phyloP scores from a whole-genome alignment of 345 rosid genomes.

The Anacardium occidentale region DNA sequence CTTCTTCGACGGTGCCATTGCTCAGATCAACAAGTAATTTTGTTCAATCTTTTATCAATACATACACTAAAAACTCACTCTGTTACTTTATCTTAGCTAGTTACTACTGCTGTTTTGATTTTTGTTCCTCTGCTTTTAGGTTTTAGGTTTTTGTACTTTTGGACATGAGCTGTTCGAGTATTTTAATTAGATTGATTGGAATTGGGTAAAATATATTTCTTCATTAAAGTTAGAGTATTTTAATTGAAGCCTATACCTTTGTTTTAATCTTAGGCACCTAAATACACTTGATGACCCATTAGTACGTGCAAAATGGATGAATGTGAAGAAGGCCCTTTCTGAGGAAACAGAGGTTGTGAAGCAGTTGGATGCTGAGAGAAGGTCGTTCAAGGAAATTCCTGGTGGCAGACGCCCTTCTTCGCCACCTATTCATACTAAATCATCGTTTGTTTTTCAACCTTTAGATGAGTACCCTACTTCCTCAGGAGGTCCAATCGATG shows the following conservation, averaged over 20 bases:
- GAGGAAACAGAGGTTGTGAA: constrained; percentile 95
- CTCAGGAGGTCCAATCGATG: constrained; percentile 80
- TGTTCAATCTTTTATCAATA: neutral
- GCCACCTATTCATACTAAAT: constrained; percentile 78
- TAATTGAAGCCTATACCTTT: neutral
- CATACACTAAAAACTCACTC: neutral
- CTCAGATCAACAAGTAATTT: constrained; percentile 72
- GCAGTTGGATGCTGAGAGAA: constrained; percentile 89
- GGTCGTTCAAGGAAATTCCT: constrained; percentile 84
- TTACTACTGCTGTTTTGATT: neutral
- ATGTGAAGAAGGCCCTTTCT: constrained; percentile 74
- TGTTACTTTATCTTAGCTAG: neutral
- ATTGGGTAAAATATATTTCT: neutral
- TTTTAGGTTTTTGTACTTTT: neutral
- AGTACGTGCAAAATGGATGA: constrained; percentile 90
- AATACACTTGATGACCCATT: constrained; percentile 78
- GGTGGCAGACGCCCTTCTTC: constrained; percentile 74
- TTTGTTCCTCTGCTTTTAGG: neutral
- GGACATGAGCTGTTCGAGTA: neutral
- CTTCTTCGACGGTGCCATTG: constrained; percentile 93
- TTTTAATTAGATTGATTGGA: neutral
- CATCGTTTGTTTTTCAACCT: constrained; percentile 92
- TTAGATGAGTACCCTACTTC: constrained; percentile 96
- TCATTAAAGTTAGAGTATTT: neutral
- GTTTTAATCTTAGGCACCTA: constrained; percentile 55